Evolutionary conservation across 2,329 filamentous ascomycete species (phyloP).

Genomic region (Exophiala viscosa): DNA sequence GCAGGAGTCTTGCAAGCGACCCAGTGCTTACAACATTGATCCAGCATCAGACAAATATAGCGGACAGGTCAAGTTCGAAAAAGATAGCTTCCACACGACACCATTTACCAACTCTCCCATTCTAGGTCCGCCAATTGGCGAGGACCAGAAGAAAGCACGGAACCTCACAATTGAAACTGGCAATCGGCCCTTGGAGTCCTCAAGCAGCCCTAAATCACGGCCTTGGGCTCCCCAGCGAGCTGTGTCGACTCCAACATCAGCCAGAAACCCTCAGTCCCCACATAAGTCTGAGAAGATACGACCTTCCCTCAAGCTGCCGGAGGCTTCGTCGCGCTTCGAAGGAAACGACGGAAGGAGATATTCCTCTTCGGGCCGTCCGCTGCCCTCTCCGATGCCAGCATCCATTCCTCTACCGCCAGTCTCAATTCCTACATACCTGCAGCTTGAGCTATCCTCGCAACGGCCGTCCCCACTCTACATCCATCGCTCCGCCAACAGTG

Average conservation of each 20-base stretch:
- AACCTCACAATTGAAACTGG: conserved; percentile 23
- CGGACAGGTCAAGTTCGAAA: neutral
- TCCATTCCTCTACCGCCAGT: conserved; percentile 59
- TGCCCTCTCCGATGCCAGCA: conserved; percentile 48
- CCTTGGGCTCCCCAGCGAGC: conserved; percentile 10
- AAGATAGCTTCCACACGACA: conserved; percentile 16
- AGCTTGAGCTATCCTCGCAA: conserved; percentile 60
- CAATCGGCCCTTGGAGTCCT: conserved; percentile 5
- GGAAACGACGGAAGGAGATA: conserved; percentile 12
- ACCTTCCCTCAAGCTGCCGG: conserved; percentile 18
- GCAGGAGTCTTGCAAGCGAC: conserved; percentile 11
- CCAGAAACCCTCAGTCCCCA: conserved; percentile 19
- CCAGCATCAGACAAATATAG: neutral
- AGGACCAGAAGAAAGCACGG: conserved; percentile 13
- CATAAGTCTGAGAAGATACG: conserved; percentile 14
- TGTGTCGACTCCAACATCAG: conserved; percentile 12
- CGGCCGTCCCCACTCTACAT: conserved; percentile 62
- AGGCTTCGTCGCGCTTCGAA: conserved; percentile 6
- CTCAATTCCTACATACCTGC: conserved; percentile 63
- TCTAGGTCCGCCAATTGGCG: conserved; percentile 30
- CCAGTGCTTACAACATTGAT: neutral
- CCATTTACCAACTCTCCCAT: conserved; percentile 25
- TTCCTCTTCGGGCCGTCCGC: conserved; percentile 28
- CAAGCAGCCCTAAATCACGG: conserved; percentile 7
- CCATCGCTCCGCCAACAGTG: conserved; percentile 53